Base-by-base conservation (phyloP, 345 rosid species). In the Xanthoceras sorbifolium region DNA sequence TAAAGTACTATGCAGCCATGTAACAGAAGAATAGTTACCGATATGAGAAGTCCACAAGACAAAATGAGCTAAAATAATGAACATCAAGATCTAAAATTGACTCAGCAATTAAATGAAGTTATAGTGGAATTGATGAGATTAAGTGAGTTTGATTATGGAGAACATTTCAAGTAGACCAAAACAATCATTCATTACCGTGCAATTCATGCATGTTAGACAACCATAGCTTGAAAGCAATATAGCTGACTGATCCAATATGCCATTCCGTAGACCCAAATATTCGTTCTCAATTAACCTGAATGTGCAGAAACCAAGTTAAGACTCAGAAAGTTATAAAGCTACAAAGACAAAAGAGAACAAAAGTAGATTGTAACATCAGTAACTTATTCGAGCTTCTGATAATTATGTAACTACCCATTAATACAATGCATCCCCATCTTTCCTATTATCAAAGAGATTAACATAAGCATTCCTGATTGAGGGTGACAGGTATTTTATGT, bases 211-310 rank as follows among this genome's bases (percentile, higher is more conserved):
- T 61, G 92, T 91, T 77, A 96, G 90, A 84, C 94, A 91, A 73
- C 97, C 94, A 57, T 84, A 80, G 64, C 90, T 79, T 76, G 99
- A 96, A 78, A 96, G 94, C 80, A 96, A 71, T 69, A 96, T 92
- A 74, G 97, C 97, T 52, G 99, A 96, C 71, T 93, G 99, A 85
- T 96, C 99, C 83, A 96, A 77, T 78, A 96, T 93, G 77, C 98
- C 99, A 84, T 96, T 96, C 84, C 82, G 83, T 83, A 96, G 89
- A 79, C 97, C 97, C 83, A 96, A 80, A 85, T 92, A 96, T 75
- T 82, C 93, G 78, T 96, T 96, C 85, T 96, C 99, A 83, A 96
- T 93, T 67, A 92, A 73, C 86, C 99, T 96, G 82, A 83, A 81
- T 48, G 75, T 69, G 68, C 79, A 82, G 54, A 61, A 26, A 57